phyloP scores from a whole-genome alignment of 2,329 filamentous ascomycete genomes.

The Catunica adiposa region DNA sequence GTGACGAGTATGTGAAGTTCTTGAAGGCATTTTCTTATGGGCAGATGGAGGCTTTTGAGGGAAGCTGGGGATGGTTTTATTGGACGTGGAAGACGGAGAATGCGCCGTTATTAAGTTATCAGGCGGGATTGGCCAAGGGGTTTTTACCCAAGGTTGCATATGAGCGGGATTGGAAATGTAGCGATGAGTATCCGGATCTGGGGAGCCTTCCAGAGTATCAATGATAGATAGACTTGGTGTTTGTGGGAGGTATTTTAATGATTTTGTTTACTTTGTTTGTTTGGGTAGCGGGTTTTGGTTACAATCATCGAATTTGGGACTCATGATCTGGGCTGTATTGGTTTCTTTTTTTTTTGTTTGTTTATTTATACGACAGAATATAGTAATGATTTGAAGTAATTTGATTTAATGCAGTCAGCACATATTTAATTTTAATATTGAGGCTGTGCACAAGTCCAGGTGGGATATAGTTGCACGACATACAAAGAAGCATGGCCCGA shows the following conservation, averaged over 20 bases:
- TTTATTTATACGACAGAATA: background rate
- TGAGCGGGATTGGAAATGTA: conserved; percentile 33
- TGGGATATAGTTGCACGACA: background rate
- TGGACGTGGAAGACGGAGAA: conserved; percentile 67
- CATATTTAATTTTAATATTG: background rate
- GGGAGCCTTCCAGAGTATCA: conserved; percentile 19
- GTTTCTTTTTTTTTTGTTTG: background rate
- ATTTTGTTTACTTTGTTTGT: too few relatives aligned
- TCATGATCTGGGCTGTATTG: background rate
- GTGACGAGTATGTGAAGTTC: conserved; percentile 46
- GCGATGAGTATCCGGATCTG: conserved; percentile 19
- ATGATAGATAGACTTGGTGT: background rate
- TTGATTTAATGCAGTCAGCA: background rate
- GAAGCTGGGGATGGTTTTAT: conserved; percentile 65
- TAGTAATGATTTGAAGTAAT: background rate
- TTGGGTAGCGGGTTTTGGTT: background rate
- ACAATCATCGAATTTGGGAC: too few relatives aligned
- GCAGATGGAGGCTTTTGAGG: conserved; percentile 60
- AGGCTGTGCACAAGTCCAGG: background rate
- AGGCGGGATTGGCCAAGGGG: conserved; percentile 40
- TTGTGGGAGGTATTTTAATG: too few relatives aligned
- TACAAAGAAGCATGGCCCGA: background rate
- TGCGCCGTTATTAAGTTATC: conserved; percentile 60
- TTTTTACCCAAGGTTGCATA: conserved; percentile 46
- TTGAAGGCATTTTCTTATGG: conserved; percentile 55